Conservation (phyloP, 352 stramenopile genomes). For the Globisporangium apiculatum region DNA sequence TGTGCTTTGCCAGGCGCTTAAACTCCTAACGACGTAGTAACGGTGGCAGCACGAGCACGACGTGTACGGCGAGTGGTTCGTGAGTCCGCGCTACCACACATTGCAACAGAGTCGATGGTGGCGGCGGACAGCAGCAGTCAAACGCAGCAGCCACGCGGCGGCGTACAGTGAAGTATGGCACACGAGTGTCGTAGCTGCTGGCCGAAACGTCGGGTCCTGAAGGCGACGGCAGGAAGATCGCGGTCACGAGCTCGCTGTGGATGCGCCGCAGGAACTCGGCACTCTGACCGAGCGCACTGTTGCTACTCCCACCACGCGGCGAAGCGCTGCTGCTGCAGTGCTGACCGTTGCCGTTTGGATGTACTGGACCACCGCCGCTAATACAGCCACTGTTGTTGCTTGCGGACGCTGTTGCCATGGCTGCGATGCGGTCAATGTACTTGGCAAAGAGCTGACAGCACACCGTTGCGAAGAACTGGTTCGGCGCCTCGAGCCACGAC, state of each 20-base stretch:
- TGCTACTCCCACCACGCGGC: not conserved
- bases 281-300: conserved; percentile 22
- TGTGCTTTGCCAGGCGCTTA: conserved; percentile 43
- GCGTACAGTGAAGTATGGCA: conserved; percentile 54
- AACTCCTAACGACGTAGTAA: conserved; percentile 32
- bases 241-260: conserved; percentile 36
- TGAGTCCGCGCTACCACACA: too few species aligned
- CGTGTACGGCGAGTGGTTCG: not conserved
- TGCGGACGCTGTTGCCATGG: not conserved
- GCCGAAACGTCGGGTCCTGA: conserved; percentile 3
- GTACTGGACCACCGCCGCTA: not conserved
- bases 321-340: conserved; percentile 1
- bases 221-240: conserved; percentile 38
- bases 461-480: conserved; percentile 66
- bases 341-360: conserved; percentile 6
- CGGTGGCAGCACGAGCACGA: not conserved
- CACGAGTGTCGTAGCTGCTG: conserved; percentile 24
- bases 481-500: conserved; percentile 60
- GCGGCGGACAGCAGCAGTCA: not conserved
- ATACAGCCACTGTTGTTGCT: conserved; percentile 7
- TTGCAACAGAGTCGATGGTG: not conserved
- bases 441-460: conserved; percentile 65
- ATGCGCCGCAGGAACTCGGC: conserved; percentile 41
- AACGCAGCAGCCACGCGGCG: not conserved
- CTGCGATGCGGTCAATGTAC: conserved; percentile 32